phyloP scores from a whole-genome alignment of 2,329 filamentous ascomycete genomes.

The Cladophialophora carrionii region DNA sequence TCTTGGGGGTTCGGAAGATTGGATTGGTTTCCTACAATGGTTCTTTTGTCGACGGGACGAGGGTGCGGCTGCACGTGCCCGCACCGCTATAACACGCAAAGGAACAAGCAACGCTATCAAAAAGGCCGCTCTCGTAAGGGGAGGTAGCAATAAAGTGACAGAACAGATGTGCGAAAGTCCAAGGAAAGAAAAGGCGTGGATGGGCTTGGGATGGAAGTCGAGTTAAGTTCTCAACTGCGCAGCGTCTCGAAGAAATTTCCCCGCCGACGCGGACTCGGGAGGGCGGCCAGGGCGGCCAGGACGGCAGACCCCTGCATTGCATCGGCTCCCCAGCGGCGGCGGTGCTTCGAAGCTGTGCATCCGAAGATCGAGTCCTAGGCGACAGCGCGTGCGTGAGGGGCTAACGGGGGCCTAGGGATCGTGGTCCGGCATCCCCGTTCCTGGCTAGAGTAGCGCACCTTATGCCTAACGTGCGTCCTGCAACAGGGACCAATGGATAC shows the following conservation, averaged over 20 bases:
- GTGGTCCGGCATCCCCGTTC: slow-evolving; percentile 24
- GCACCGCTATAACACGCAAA: slow-evolving; percentile 1
- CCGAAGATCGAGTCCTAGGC: slow-evolving; percentile 7
- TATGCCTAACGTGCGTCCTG: slow-evolving; percentile 2
- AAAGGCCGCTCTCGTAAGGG: not conserved
- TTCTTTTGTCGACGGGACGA: not conserved
- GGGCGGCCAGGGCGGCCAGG: too few species aligned
- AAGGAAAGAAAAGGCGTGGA: not conserved
- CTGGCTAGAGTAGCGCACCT: slow-evolving; percentile 31
- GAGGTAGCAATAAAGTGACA: not conserved
- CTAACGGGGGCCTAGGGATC: not conserved
- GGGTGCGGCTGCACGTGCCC: not conserved
- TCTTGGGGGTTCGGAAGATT: not conserved
- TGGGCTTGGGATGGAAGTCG: slow-evolving; percentile 5
- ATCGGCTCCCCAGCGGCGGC: slow-evolving; percentile 9
- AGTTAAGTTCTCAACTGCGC: slow-evolving; percentile 2
- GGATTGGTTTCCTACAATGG: not conserved
- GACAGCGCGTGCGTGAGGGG: slow-evolving; percentile 10
- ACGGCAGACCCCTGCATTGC: slow-evolving; percentile 13
- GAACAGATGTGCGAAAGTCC: not conserved
- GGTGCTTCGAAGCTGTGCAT: not conserved
- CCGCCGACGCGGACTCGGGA: slow-evolving; percentile 17
- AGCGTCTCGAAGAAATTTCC: slow-evolving; percentile 21
- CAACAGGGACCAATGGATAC: slow-evolving; percentile 15
- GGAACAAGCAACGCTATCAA: slow-evolving; percentile 18